Percentiles rank a stretch among this genome's conserved stretches.
Evolutionary conservation across 2,329 filamentous ascomycete species (phyloP).

Genomic region (Cordyceps cicadae): DNA sequence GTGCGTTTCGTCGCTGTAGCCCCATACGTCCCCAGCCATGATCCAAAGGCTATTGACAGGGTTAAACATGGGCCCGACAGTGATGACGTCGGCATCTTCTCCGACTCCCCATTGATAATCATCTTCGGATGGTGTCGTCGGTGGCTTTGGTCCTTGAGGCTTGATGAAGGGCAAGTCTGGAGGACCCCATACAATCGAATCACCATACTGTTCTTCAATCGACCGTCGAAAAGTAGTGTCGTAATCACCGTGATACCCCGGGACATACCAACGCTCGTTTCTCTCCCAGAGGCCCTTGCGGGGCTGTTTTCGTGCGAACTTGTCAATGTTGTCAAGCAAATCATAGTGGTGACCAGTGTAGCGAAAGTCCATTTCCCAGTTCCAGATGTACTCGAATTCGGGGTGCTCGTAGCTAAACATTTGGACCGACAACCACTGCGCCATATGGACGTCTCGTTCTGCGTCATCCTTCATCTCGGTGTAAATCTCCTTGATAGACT

Average conservation of each 20-base stretch:
- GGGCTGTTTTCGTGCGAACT: conserved; percentile 59
- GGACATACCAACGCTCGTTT: conserved; percentile 65
- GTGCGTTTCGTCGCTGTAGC: conserved; percentile 48
- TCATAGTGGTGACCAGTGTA: conserved; percentile 78
- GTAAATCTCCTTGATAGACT: conserved; percentile 69
- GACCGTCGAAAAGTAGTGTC: conserved; percentile 57
- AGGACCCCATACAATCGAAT: conserved; percentile 59
- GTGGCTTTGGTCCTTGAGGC: conserved; percentile 57
- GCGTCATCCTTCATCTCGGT: conserved; percentile 58
- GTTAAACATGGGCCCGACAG: conserved; percentile 73
- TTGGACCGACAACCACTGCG: conserved; percentile 66
- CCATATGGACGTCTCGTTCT: conserved; percentile 45
- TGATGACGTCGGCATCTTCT: conserved; percentile 66
- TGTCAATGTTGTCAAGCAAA: conserved; percentile 56
- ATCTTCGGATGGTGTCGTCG: conserved; percentile 50
- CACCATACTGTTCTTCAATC: conserved; percentile 46
- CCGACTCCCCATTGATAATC: conserved; percentile 68
- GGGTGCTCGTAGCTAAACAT: conserved; percentile 69
- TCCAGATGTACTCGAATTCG: conserved; percentile 76
- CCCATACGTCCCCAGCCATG: conserved; percentile 58
- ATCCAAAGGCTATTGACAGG: conserved; percentile 66
- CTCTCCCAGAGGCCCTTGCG: conserved; percentile 68
- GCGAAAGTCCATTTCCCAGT: conserved; percentile 78
- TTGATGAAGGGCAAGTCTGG: conserved; percentile 49
- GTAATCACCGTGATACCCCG: conserved; percentile 58